Conservation (phyloP, 108 stramenopile genomes). For the Discostella stelligeroides region DNA sequence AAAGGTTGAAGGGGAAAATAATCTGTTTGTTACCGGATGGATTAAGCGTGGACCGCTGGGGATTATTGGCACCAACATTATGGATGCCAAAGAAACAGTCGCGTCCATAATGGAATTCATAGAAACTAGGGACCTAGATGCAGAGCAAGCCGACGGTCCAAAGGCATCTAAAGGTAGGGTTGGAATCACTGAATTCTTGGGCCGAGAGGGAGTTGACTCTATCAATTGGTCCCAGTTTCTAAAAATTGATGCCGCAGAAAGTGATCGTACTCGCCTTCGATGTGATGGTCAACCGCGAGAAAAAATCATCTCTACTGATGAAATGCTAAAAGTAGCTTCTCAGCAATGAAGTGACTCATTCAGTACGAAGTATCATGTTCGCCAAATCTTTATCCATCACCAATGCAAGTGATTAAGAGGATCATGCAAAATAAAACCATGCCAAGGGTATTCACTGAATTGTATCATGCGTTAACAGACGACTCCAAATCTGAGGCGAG, state of each 20-base stretch:
- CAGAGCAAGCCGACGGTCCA: background rate
- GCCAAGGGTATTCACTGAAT: too few relatives aligned
- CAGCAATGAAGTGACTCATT: too few relatives aligned
- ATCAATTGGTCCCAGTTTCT: constrained; percentile 71
- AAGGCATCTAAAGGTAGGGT: constrained; percentile 5
- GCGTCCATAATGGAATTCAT: constrained; percentile 68
- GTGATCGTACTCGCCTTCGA: constrained; percentile 35
- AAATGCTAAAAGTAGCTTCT: constrained; percentile 51
- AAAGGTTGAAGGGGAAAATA: constrained; percentile 66
- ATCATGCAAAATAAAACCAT: too few relatives aligned
- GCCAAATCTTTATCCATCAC: too few relatives aligned
- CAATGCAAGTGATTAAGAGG: too few relatives aligned
- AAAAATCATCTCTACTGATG: constrained; percentile 55
- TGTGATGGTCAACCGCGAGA: constrained; percentile 59
- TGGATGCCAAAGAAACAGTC: constrained; percentile 93
- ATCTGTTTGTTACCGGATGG: constrained; percentile 95
- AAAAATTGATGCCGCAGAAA: constrained; percentile 62
- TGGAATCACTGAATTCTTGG: constrained; percentile 47
- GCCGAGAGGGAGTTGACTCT: constrained; percentile 25
- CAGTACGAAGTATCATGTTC: too few relatives aligned
- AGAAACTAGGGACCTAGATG: constrained; percentile 43
- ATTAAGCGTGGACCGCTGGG: constrained; percentile 97
- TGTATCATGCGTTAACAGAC: too few relatives aligned
- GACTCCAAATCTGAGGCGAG: too few relatives aligned
- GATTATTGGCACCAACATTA: constrained; percentile 96